Conservation (phyloP, 352 stramenopile species). For the Elongisporangium prolatum region DNA sequence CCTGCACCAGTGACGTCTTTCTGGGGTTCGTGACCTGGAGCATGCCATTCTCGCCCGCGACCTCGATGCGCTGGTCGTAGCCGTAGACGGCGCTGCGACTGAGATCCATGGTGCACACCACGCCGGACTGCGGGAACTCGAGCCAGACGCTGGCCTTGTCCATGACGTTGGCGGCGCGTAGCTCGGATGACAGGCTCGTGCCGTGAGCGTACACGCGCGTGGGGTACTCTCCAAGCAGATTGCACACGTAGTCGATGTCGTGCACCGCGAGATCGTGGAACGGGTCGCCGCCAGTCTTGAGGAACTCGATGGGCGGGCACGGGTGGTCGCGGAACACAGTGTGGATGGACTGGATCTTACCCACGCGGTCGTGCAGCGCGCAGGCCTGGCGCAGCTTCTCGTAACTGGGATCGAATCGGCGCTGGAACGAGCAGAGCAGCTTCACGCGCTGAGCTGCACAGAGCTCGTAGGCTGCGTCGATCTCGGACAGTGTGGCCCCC, state of each 20-base stretch:
- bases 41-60: constrained; percentile 75
- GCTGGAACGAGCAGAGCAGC: constrained; percentile 90
- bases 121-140: constrained; percentile 54
- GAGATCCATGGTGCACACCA: constrained; percentile 88
- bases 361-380: constrained; percentile 45
- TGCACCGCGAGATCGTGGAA: constrained; percentile 90
- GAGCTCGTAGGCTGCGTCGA: constrained; percentile 50
- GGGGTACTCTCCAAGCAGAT: constrained; percentile 68
- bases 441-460: constrained; percentile 48
- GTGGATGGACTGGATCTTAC: constrained; percentile 72
- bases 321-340: constrained; percentile 91
- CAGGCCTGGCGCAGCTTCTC: constrained; percentile 35
- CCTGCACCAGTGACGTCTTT: constrained; percentile 54
- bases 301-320: constrained; percentile 82
- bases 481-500: constrained; percentile 43
- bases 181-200: constrained; percentile 63
- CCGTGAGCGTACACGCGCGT: constrained; percentile 81
- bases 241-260: constrained; percentile 91
- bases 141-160: constrained; percentile 83
- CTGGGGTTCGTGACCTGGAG: constrained; percentile 68
- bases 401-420: constrained; percentile 90
- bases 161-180: constrained; percentile 68
- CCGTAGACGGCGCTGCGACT: constrained; percentile 84
- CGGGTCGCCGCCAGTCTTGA: constrained; percentile 84
- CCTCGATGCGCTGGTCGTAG: constrained; percentile 92